phyloP scores from a whole-genome alignment of 352 stramenopile genomes.

The Phytophthora cajani region DNA sequence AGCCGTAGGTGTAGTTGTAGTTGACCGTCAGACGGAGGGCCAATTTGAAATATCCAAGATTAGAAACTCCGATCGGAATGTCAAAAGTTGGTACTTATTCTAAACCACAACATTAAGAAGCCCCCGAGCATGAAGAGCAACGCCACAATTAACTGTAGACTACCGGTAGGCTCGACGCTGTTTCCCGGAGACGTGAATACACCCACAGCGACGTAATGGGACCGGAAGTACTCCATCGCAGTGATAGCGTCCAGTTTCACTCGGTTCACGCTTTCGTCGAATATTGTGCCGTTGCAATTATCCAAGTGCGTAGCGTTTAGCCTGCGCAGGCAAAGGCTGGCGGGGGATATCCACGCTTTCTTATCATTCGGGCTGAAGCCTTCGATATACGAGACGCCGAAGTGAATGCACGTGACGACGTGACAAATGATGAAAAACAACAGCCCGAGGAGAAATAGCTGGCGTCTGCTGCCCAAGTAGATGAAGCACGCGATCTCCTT shows the following conservation, averaged over 20 bases:
- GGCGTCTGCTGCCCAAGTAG: not conserved
- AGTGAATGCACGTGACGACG: not conserved
- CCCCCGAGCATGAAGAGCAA: slow-evolving; percentile 48
- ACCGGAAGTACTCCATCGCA: slow-evolving; percentile 39
- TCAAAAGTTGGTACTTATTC: too few species aligned
- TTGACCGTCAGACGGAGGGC: too few species aligned
- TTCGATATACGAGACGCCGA: not conserved
- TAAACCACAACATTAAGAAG: too few species aligned
- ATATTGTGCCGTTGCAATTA: not conserved
- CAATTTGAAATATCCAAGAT: too few species aligned
- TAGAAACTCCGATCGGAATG: too few species aligned
- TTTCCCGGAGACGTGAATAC: slow-evolving; percentile 43
- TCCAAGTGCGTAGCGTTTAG: not conserved
- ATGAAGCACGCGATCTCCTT: not conserved
- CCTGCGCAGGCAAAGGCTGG: not conserved
- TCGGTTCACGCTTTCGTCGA: not conserved
- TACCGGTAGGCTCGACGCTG: slow-evolving; percentile 43
- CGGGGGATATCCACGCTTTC: not conserved
- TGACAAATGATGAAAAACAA: slow-evolving; percentile 1
- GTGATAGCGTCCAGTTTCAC: not conserved
- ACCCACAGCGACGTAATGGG: slow-evolving; percentile 44
- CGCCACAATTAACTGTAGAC: slow-evolving; percentile 35
- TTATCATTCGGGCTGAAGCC: not conserved
- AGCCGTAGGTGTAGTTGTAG: too few species aligned
- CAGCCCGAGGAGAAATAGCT: not conserved